Conservation (phyloP, 257 asterid genomes). For the Orobanche coerulescens region DNA sequence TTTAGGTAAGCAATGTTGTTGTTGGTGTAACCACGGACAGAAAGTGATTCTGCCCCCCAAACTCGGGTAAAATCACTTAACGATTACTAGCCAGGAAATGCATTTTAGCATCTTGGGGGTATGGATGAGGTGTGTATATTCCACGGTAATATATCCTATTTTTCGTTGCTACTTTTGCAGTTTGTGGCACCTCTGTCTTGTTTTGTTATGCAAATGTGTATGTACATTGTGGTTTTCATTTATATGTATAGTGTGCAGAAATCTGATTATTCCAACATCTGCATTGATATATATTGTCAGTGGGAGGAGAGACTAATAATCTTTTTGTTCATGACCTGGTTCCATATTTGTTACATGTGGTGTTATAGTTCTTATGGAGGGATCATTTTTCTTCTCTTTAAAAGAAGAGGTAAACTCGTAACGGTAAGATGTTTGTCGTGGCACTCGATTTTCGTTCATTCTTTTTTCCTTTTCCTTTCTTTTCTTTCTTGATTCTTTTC, state of each 20-base stretch:
- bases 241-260: conserved; percentile 23
- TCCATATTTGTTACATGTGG: neutral
- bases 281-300: conserved; percentile 20
- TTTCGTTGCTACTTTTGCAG: conserved; percentile 24
- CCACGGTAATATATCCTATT: conserved; percentile 23
- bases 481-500: too few species aligned
- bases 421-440: too few species aligned
- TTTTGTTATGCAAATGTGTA: conserved; percentile 11
- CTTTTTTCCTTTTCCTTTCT: too few species aligned
- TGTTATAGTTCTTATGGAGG: too few species aligned
- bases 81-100: conserved; percentile 21
- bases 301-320: conserved; percentile 12
- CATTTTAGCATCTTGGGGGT: conserved; percentile 21
- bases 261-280: conserved; percentile 13
- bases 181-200: conserved; percentile 15
- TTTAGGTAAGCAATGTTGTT: conserved; percentile 53
- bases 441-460: too few species aligned
- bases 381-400: too few species aligned
- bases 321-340: conserved; percentile 8
- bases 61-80: conserved; percentile 19
- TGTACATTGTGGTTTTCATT: conserved; percentile 27
- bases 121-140: conserved; percentile 32
- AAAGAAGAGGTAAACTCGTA: too few species aligned
- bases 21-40: conserved; percentile 51
- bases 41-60: conserved; percentile 24